Conservation (phyloP, 139 green algal genomes). For the Tetraselmis chui region DNA sequence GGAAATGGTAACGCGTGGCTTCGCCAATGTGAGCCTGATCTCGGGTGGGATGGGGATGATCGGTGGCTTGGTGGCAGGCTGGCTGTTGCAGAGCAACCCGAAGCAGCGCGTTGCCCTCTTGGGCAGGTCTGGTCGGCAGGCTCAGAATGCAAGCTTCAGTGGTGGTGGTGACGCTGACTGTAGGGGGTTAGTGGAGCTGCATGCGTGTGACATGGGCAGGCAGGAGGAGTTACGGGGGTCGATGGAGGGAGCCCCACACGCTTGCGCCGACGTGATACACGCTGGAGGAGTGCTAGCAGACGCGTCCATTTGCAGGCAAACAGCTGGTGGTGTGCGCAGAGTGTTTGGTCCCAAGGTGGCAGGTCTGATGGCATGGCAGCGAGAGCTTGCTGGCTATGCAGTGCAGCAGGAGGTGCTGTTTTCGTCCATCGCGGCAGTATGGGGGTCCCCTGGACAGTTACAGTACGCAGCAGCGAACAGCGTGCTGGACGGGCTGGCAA, state of each 20-base stretch:
- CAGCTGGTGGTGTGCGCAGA: conserved; percentile 11
- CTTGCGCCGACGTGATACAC: conserved; percentile 25
- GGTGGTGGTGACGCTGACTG: no score
- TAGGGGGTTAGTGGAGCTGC: not conserved
- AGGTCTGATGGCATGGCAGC: conserved; percentile 1
- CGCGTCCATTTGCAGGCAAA: conserved; percentile 11
- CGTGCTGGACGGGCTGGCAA: conserved; percentile 16
- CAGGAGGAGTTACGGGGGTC: not conserved
- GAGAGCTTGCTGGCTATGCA: not conserved
- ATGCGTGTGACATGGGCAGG: not conserved
- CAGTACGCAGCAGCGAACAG: conserved; percentile 35
- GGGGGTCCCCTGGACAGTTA: conserved; percentile 26
- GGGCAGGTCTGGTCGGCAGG: not conserved
- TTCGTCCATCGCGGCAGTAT: conserved; percentile 51
- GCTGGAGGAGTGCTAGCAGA: conserved; percentile 40
- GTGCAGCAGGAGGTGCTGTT: conserved; percentile 36
- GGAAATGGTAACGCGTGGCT: no score
- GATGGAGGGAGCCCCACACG: not conserved
- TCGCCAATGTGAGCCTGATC: no score
- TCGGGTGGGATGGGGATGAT: conserved; percentile 66
- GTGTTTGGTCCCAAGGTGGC: conserved; percentile 46
- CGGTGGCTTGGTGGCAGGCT: conserved; percentile 46
- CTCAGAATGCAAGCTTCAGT: no score
- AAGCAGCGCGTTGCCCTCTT: not conserved
- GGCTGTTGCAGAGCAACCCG: conserved; percentile 28